A percentile compares a stretch with the other conserved stretches of the same genome.
Evolutionary conservation across 2,329 filamentous ascomycete species (phyloP).

Genomic region (Trichoderma sp.): DNA sequence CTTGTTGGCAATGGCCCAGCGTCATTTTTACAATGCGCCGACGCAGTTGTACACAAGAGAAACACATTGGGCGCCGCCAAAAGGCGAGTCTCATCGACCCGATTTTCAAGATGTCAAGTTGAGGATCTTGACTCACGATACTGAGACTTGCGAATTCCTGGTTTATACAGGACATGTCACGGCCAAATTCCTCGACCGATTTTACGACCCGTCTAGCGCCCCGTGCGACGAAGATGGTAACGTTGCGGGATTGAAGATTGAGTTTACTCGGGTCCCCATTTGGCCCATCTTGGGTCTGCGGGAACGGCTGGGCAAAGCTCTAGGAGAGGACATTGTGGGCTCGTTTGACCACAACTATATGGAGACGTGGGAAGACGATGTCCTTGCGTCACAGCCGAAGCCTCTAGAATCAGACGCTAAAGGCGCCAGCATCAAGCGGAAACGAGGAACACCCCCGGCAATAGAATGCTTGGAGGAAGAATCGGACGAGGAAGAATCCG

Average conservation of each 20-base stretch:
- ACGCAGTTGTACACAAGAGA: slow-evolving; percentile 25
- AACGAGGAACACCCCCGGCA: slow-evolving; percentile 37
- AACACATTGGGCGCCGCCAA: slow-evolving; percentile 27
- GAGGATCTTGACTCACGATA: slow-evolving; percentile 50
- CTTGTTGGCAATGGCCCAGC: slow-evolving; percentile 56
- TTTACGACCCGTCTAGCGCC: slow-evolving; percentile 46
- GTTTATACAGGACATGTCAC: slow-evolving; percentile 52
- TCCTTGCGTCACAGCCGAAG: neutral
- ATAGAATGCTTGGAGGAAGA: slow-evolving; percentile 42
- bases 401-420: slow-evolving; percentile 28
- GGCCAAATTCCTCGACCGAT: slow-evolving; percentile 47
- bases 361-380: slow-evolving; percentile 44
- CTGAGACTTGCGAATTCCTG: slow-evolving; percentile 47
- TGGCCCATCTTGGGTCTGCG: slow-evolving; percentile 56
- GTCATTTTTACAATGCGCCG: slow-evolving; percentile 44
- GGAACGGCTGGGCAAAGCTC: slow-evolving; percentile 52
- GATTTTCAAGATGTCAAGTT: slow-evolving; percentile 48
- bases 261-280: slow-evolving; percentile 47
- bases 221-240: slow-evolving; percentile 30
- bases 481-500: slow-evolving; percentile 31
- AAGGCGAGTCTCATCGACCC: slow-evolving; percentile 27
- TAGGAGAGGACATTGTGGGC: slow-evolving; percentile 51
- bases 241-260: slow-evolving; percentile 42
- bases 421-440: slow-evolving; percentile 29
- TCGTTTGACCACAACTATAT: slow-evolving; percentile 39